Percentiles rank a stretch among this genome's conserved stretches.
Evolutionary conservation across 495 filamentous ascomycete species (phyloP).

Genomic region (Aspergillus taichungensis): DNA sequence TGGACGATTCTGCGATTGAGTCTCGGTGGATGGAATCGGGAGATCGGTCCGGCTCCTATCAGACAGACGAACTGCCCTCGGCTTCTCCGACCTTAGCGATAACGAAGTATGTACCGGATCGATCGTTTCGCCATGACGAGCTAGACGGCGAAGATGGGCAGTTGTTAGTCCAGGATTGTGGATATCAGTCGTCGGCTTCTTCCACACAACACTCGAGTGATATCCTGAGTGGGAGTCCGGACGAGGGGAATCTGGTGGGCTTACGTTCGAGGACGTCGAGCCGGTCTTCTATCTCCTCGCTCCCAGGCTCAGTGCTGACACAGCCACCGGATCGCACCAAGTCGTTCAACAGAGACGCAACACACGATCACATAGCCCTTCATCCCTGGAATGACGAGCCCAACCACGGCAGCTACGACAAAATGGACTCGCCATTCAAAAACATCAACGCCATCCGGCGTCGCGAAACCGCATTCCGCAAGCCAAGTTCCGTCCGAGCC

Average conservation of each 20-base stretch:
- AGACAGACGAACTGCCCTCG: background rate
- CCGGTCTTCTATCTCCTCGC: constrained; percentile 35
- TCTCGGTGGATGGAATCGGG: constrained; percentile 5
- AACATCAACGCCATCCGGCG: constrained; percentile 23
- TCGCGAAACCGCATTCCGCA: constrained; percentile 48
- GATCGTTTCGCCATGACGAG: constrained; percentile 5
- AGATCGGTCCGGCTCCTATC: constrained; percentile 2
- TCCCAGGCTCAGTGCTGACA: constrained; percentile 30
- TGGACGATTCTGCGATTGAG: background rate
- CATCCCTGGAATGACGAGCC: constrained; percentile 20
- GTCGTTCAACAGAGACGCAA: constrained; percentile 6
- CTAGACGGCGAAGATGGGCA: constrained; percentile 13
- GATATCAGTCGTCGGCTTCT: constrained; percentile 30
- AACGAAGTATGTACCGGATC: too few species aligned
- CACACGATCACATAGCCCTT: constrained; percentile 13
- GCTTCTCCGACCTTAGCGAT: background rate
- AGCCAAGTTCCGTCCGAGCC: constrained; percentile 65
- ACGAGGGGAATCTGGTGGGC: constrained; percentile 21
- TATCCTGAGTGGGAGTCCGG: constrained; percentile 19
- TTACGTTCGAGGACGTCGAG: constrained; percentile 32
- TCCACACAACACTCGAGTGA: constrained; percentile 27
- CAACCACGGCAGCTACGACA: constrained; percentile 10
- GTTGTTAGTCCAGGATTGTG: constrained; percentile 20
- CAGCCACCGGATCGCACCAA: constrained; percentile 20
- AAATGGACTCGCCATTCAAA: constrained; percentile 11